Percentiles rank a stretch among this genome's conserved stretches.
These are phyloP conservation scores for Zygoascus hellenicus DNA, from an alignment of 1,139 yeast genomes.

Conservation along the genomic window DNA sequence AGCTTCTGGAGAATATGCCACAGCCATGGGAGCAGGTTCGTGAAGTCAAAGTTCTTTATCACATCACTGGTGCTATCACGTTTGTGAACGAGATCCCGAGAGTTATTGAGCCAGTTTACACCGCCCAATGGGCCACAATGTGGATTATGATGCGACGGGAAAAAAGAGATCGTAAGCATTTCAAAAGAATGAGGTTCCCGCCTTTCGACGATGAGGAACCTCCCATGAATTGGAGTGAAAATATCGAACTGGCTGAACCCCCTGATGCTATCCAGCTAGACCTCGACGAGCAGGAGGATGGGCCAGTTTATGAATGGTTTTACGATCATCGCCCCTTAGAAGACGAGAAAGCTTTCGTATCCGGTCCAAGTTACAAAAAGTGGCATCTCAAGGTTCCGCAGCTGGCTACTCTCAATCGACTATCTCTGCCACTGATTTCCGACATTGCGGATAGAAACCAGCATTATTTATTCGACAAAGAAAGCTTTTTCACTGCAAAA, in stretches of 20 bases:
- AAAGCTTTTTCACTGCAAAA: conserved; percentile 82
- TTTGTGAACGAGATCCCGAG: conserved; percentile 90
- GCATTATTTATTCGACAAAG: conserved; percentile 64
- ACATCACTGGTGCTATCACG: conserved; percentile 88
- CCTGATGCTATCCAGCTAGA: conserved; percentile 63
- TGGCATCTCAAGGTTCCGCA: conserved; percentile 64
- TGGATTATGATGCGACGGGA: conserved; percentile 94
- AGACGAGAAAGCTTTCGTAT: conserved; percentile 50
- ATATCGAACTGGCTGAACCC: conserved; percentile 67
- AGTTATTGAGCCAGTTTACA: conserved; percentile 85
- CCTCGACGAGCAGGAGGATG: conserved; percentile 53
- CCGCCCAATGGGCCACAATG: conserved; percentile 92
- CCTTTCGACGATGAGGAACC: conserved; percentile 98
- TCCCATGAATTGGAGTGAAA: conserved; percentile 75
- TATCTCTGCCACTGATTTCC: conserved; percentile 65
- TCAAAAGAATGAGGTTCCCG: conserved; percentile 88
- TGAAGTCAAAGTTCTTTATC: conserved; percentile 85
- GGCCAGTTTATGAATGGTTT: conserved; percentile 63
- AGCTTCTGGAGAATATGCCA: conserved; percentile 92
- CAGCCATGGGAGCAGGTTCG: conserved; percentile 94
- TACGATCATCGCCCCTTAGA: conserved; percentile 71
- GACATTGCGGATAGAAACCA: conserved; percentile 53
- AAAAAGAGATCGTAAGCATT: conserved; percentile 82
- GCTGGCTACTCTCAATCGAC: conserved; percentile 59
- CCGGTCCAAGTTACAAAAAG: conserved; percentile 69